Percentiles rank a stretch among this genome's conserved stretches.
Conservation (phyloP, 805 yeast species). For the Torulaspora delbrueckii region DNA sequence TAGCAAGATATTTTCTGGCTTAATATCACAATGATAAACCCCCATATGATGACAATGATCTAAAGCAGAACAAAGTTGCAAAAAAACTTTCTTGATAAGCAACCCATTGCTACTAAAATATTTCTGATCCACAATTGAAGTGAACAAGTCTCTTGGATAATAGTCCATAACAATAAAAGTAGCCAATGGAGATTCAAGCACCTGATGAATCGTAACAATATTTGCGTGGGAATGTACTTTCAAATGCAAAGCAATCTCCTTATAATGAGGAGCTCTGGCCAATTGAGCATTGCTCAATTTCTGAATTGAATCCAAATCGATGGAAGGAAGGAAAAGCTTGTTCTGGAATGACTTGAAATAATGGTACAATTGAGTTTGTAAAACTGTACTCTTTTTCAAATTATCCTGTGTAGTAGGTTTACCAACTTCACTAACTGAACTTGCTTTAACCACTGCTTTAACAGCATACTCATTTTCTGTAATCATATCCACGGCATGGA, state of each 20-base stretch:
- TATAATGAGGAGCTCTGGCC: conserved; percentile 37
- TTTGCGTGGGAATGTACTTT: conserved; percentile 75
- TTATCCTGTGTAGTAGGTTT: conserved; percentile 17
- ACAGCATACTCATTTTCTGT: conserved; percentile 58
- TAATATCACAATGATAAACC: conserved; percentile 90
- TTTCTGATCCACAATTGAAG: conserved; percentile 72
- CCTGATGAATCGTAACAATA: conserved; percentile 69
- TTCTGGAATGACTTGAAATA: conserved; percentile 24
- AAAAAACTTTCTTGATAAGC: conserved; percentile 52
- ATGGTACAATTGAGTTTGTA: conserved; percentile 28
- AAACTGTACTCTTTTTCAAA: conserved; percentile 23
- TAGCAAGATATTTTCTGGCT: conserved; percentile 89
- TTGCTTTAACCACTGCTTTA: conserved; percentile 58
- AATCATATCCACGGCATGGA: conserved; percentile 53
- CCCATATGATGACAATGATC: conserved; percentile 75
- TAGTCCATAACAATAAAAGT: conserved; percentile 79
- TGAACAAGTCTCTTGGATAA: conserved; percentile 79
- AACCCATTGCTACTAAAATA: conserved; percentile 51
- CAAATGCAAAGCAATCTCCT: conserved; percentile 70
- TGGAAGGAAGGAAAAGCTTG: conserved; percentile 22
- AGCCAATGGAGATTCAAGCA: conserved; percentile 55
- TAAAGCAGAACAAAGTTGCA: conserved; percentile 78
- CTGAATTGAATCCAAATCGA: conserved; percentile 27
- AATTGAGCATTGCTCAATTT: conserved; percentile 37
- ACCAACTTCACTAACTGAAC: conserved; percentile 28